Percentiles rank a stretch among this genome's conserved stretches.
Conservation (phyloP, 805 yeast genomes). For the Torulaspora franciscae region DNA sequence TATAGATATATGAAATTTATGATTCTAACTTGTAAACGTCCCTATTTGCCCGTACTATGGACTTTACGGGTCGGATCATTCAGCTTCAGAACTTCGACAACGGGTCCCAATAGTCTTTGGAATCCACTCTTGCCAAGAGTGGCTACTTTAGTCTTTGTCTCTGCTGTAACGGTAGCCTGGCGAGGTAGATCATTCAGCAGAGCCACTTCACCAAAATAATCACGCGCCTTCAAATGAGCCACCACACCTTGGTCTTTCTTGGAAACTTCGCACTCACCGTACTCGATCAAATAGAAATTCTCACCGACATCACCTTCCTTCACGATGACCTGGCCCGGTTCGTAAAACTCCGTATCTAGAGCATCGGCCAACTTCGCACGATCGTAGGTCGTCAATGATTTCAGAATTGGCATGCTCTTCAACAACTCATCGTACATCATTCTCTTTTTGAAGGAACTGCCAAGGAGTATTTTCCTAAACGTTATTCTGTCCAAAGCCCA, state of each 20-base stretch:
- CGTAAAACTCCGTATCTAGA: constrained; percentile 67
- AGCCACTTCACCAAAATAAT: constrained; percentile 96
- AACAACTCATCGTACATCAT: constrained; percentile 84
- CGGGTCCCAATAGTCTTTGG: constrained; percentile 91
- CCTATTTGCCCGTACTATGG: constrained; percentile 6
- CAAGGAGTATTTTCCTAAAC: constrained; percentile 84
- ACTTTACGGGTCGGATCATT: constrained; percentile 66
- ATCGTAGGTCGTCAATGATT: constrained; percentile 68
- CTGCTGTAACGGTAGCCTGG: constrained; percentile 86
- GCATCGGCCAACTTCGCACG: constrained; percentile 94
- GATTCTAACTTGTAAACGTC: not conserved
- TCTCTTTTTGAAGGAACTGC: constrained; percentile 86
- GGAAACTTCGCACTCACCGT: constrained; percentile 75
- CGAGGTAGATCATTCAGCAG: constrained; percentile 86
- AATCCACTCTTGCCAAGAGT: constrained; percentile 88
- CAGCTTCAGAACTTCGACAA: constrained; percentile 77
- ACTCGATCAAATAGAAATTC: constrained; percentile 66
- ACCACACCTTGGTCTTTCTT: constrained; percentile 58
- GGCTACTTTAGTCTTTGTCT: constrained; percentile 76
- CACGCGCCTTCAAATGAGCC: constrained; percentile 65
- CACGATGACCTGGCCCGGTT: constrained; percentile 69
- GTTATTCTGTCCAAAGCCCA: constrained; percentile 95
- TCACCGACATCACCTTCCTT: constrained; percentile 84
- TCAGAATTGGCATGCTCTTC: constrained; percentile 77
- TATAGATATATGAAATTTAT: not conserved